phyloP scores from a whole-genome alignment of 2,329 filamentous ascomycete species.

The Aspergillus tanneri region DNA sequence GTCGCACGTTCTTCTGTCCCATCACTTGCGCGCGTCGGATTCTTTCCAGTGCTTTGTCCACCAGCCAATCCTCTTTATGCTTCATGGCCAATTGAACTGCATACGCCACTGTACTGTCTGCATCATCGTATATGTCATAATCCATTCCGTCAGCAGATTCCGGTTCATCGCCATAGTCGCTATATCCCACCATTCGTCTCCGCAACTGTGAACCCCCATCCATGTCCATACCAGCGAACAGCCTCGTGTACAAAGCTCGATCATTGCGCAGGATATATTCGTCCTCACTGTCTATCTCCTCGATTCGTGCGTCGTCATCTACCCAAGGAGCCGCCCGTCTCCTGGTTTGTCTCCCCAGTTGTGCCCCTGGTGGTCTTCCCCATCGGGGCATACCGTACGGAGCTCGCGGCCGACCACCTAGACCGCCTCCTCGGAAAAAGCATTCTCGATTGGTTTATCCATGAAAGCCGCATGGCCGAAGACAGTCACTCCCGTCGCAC shows the following conservation, averaged over 20 bases:
- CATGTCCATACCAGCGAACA: conserved; percentile 33
- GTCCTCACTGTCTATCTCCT: conserved; percentile 44
- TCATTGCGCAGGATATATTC: conserved; percentile 30
- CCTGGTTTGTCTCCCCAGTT: conserved; percentile 61
- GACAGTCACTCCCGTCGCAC: conserved; percentile 89
- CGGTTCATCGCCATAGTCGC: conserved; percentile 51
- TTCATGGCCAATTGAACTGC: conserved; percentile 56
- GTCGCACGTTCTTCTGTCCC: conserved; percentile 74
- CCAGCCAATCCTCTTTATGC: conserved; percentile 71
- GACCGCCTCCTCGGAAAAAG: conserved; percentile 99
- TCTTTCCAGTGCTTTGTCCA: conserved; percentile 74
- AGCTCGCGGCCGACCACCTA: conserved; percentile 99
- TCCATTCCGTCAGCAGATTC: conserved; percentile 49
- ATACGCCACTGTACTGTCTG: conserved; percentile 44
- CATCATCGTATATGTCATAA: conserved; percentile 55
- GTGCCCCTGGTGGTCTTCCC: conserved; percentile 99
- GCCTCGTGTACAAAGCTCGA: conserved; percentile 26
- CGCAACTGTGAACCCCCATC: conserved; percentile 37
- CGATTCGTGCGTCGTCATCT: conserved; percentile 44
- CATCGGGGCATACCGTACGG: conserved; percentile 84
- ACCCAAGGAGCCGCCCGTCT: conserved; percentile 54
- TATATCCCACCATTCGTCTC: conserved; percentile 38
- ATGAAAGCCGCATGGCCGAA: conserved; percentile 91
- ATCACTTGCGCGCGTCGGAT: conserved; percentile 75
- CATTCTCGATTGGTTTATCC: conserved; percentile 99